Evolutionary conservation across 2,329 filamentous ascomycete species (phyloP).

Genomic region (Leptosphaerulina australis): DNA sequence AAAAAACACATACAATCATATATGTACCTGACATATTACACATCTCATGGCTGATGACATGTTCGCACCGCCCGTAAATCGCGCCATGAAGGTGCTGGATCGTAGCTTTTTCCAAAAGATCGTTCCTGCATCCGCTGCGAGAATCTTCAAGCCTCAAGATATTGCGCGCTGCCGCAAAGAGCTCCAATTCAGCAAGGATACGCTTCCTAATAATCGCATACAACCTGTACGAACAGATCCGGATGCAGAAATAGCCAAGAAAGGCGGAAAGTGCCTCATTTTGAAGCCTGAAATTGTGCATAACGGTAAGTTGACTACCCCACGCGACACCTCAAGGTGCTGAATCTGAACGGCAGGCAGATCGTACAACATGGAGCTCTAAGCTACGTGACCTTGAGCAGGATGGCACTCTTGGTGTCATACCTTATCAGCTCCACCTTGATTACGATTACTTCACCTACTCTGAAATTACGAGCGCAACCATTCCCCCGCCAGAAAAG

Average conservation of each 20-base stretch:
- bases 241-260: slow-evolving; percentile 60
- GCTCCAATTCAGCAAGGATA: slow-evolving; percentile 68
- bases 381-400: slow-evolving; percentile 71
- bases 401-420: slow-evolving; percentile 69
- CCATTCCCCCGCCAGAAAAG: slow-evolving; percentile 72
- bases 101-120: slow-evolving; percentile 80
- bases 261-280: slow-evolving; percentile 54
- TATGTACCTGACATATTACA: slow-evolving; percentile 1
- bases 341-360: slow-evolving; percentile 56
- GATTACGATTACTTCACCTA: slow-evolving; percentile 89
- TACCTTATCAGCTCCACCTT: slow-evolving; percentile 76
- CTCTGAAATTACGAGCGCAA: slow-evolving; percentile 78
- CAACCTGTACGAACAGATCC: slow-evolving; percentile 66
- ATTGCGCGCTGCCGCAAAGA: slow-evolving; percentile 73
- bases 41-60: slow-evolving; percentile 50
- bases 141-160: slow-evolving; percentile 74
- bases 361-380: slow-evolving; percentile 76
- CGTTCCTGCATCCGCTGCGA: slow-evolving; percentile 77
- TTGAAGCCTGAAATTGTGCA: slow-evolving; percentile 52
- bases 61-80: slow-evolving; percentile 82
- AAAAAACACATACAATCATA: background rate
- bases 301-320: slow-evolving; percentile 39
- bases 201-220: slow-evolving; percentile 69
- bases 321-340: slow-evolving; percentile 26
- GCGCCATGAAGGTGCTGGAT: slow-evolving; percentile 80